Evolutionary conservation across 805 yeast species (phyloP), one percentile per base, ranked within the genome.

Genomic region (Kluyveromyces aestuarii): DNA sequence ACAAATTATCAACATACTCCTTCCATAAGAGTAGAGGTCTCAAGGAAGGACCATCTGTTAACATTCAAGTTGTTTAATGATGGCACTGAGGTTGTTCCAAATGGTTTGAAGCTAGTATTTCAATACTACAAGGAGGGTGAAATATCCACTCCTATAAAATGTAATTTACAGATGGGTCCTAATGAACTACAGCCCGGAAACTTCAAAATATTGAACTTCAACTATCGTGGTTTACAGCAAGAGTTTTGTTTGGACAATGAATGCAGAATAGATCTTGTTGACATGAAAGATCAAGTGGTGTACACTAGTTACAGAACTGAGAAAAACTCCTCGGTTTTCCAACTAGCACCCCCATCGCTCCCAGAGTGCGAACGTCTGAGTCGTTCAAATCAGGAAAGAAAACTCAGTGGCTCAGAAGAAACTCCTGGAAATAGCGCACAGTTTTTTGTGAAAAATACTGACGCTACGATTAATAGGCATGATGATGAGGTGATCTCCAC

Each of bases 91-190:
- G 37, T 48, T 7, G 40, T 59, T 33, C 51, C 56, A 6, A 53
- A 51, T 8, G 56, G 55, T 8, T 36, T 51, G 18, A 52, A 39
- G 18, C 48, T 50, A 46, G 47, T 48, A 19, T 33, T 50, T 46
- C 49, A 50, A 49, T 41, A 33, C 19, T 37, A 44, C 37, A 25
- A 47, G 21, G 52, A 50, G 14, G 51, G 48, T 25, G 21, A 21
- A 5, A 25, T 33, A 35, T 18, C 44, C 2, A 33, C 36, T 11
- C 48, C 52, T 7, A 27, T 50, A 40, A 46, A 52, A 35, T 51
- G 55, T 43, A 46, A 53, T 37, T 37, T 57, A 36, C 57, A 53
- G 39, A 52, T 55, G 54, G 60, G 60, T 4, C 59, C 60, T 9
- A 56, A 57, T 48, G 57, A 55, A 40, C 45, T 57, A 19, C 47